Base-by-base conservation (phyloP, 805 yeast genomes). In the Pichia pseudocactophila region DNA sequence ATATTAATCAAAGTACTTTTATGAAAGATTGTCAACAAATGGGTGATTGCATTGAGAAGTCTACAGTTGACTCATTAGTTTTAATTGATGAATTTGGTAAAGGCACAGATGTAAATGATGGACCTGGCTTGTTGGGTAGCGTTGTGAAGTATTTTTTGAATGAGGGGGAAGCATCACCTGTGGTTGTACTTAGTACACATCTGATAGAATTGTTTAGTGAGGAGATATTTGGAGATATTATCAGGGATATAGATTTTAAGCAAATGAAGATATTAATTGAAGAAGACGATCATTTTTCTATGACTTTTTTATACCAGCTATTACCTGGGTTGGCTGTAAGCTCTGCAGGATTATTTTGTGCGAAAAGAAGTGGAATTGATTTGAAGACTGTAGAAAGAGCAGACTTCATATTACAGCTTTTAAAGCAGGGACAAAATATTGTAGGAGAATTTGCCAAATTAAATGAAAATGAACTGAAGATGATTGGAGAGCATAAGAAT, bases 31-130 rank as follows among this genome's bases (percentile, higher is more conserved):
- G 66, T 9, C 61, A 56, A 34, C 74, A 64, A 39, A 45, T 51
- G 48, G 37, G 43, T 11, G 49, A 39, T 35, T 50, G 52, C 26
- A 34, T 76, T 55, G 59, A 58, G 44, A 67, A 62, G 49, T 68
- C 73, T 22, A 70, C 76, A 0, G 52, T 56, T 0, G 59, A 53
- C 35, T 70, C 76, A 11, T 46, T 76, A 22, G 47, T 77, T 2
- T 53, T 76, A 6, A 61, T 76, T 20, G 78, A 74, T 53, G 79
- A 74, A 45, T 73, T 70, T 54, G 80, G 79, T 0, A 71, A 72
- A 45, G 78, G 78, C 0, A 73, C 75, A 0, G 74, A 70, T 50
- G 48, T 64, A 0, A 50, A 63, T 11, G 73, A 71, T 48, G 76
- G 76, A 0, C 72, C 73, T 0, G 59, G 73, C 1, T 41, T 71